Evolutionary conservation across 2,329 filamentous ascomycete species (phyloP), one percentile per base, ranked within the genome.

Genomic region (Bimuria novae-zelandiae): DNA sequence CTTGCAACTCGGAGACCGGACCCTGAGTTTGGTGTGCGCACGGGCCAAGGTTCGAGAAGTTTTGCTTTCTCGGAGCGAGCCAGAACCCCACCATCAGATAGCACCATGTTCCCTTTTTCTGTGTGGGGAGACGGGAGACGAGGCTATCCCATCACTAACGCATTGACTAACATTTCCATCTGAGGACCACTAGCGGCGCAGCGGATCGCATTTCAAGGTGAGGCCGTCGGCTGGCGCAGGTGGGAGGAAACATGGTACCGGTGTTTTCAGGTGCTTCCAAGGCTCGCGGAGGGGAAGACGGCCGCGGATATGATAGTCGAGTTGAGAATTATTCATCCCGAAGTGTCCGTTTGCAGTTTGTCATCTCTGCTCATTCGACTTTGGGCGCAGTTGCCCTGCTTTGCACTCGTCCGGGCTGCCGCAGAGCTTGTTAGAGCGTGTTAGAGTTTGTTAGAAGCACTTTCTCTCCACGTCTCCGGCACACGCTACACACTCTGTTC

Each of bases 291-390:
- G 16, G 11, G 16, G 17, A 50, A 19, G 51, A 59, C 59, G 59
- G 59, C 59, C 59, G 59, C 59, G 59, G 59, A 61, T 36, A 37
- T 19, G 23, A 47, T 44, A 49, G 29, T 23, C 17, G 25, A 46
- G 48, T 21, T 37, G 47, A 44, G 40, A 17, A 58, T 56, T 52
- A 59, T 53, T 55, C 51, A 55, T 53, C 46, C 22, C 37, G 47
- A 36, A 27, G 37, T 30, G 43, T n/a, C 32, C 43, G 22, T 47
- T 21, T 39, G 33, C 25, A 29, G 37, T 39, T 42, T 37, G 19
- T 41, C 22, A 22, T 45, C 49, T 29, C 33, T 36, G 14, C n/a
- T 39, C 40, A 21, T 14, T 48, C 37, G 21, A 23, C 14, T 43
- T 36, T 46, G 48, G 37, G 44, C 10, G 46, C 29, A 32, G 32